phyloP scores from a whole-genome alignment of 805 yeast genomes.

The Sungouiella blattae region DNA sequence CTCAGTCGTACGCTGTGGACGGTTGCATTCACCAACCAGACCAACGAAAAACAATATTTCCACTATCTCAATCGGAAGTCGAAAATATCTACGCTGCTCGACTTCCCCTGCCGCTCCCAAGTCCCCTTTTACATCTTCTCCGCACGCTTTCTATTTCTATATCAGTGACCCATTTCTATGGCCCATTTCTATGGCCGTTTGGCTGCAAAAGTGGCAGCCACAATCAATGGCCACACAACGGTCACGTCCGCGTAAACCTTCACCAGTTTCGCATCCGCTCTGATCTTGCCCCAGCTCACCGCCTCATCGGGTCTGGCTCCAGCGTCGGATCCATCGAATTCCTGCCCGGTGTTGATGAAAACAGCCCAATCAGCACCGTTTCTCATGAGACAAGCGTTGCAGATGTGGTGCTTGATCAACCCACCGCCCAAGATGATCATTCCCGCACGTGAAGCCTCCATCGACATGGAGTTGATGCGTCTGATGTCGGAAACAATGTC shows the following conservation, averaged over 20 bases:
- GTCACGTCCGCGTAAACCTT: constrained; percentile 96
- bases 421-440: constrained; percentile 98
- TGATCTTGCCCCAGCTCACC: constrained; percentile 97
- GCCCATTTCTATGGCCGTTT: constrained; percentile 18
- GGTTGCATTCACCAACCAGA: no score
- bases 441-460: constrained; percentile 93
- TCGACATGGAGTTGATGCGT: constrained; percentile 84
- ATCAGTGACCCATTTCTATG: no score
- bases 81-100: neutral
- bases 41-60: no score
- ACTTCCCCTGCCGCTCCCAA: no score
- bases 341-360: constrained; percentile 96
- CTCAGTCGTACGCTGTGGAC: no score
- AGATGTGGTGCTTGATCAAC: constrained; percentile 91
- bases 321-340: constrained; percentile 97
- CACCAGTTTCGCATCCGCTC: constrained; percentile 86
- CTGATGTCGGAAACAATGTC: constrained; percentile 96
- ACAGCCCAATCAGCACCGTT: constrained; percentile 99
- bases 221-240: constrained; percentile 90
- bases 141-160: no score
- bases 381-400: constrained; percentile 98
- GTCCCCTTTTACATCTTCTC: neutral
- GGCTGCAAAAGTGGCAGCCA: constrained; percentile 95
- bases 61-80: no score
- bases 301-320: constrained; percentile 99